phyloP scores from a whole-genome alignment of 2,329 filamentous ascomycete genomes.

The Penicillium sp. region DNA sequence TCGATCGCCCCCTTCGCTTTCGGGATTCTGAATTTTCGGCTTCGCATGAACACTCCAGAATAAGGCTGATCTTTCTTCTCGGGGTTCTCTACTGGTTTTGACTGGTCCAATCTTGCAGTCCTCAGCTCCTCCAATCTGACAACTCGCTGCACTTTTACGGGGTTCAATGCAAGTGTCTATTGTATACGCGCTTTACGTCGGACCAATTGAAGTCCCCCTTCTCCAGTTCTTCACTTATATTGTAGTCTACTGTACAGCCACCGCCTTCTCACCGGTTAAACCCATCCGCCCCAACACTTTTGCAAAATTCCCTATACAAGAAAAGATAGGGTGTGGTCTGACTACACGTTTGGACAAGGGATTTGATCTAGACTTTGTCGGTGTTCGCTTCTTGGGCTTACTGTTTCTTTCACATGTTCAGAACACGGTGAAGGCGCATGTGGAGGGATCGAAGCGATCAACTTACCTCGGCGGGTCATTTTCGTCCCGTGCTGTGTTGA shows the following conservation, averaged over 20 bases:
- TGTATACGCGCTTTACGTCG: not conserved
- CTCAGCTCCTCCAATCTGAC: too few relatives aligned
- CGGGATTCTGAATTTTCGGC: not conserved
- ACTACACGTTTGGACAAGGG: not conserved
- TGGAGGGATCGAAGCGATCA: slow-evolving; percentile 11
- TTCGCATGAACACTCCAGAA: not conserved
- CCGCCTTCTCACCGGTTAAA: not conserved
- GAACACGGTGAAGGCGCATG: slow-evolving; percentile 8
- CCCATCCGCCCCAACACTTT: slow-evolving; percentile 3
- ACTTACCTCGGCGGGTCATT: slow-evolving; percentile 25
- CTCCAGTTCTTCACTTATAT: not conserved
- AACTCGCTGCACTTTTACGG: not conserved
- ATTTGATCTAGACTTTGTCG: not conserved
- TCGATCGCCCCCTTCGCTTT: not conserved
- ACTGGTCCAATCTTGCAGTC: not conserved
- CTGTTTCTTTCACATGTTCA: slow-evolving; percentile 15
- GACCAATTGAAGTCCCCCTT: not conserved
- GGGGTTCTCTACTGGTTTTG: not conserved
- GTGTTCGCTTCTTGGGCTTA: not conserved
- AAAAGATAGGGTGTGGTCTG: not conserved
- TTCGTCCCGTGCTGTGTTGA: slow-evolving; percentile 11
- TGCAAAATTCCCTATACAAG: not conserved
- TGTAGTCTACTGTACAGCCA: not conserved
- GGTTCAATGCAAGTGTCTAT: too few relatives aligned
- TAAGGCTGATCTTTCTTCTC: not conserved